These are phyloP conservation scores for Lactarius evosmus DNA, from an alignment of 768 basidiomycete species.

Conservation along the genomic window DNA sequence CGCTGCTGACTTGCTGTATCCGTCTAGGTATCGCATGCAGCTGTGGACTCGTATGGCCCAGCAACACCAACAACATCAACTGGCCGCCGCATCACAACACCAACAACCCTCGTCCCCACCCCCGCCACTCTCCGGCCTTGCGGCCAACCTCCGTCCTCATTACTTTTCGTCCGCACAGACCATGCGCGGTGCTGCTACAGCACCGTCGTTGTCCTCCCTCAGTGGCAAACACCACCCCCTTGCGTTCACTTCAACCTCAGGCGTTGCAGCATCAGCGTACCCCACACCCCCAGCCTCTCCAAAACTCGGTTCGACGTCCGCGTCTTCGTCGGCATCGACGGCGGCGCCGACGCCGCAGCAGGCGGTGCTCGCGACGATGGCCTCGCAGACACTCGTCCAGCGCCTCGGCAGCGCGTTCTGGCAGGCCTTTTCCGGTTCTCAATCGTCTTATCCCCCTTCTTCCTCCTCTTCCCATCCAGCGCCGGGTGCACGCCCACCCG, in stretches of 20 bases:
- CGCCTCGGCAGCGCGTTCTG: constrained; percentile 78
- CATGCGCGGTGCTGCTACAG: constrained; percentile 19
- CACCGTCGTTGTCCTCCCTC: constrained; percentile 34
- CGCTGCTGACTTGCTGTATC: constrained; percentile 14
- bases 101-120: constrained; percentile 30
- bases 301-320: constrained; percentile 33
- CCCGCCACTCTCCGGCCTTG: constrained; percentile 32
- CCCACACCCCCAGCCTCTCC: constrained; percentile 48
- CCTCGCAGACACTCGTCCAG: constrained; percentile 69
- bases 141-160: constrained; percentile 38
- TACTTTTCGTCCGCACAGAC: constrained; percentile 37
- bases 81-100: constrained; percentile 39
- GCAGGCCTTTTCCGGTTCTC: constrained; percentile 75
- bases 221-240: constrained; percentile 42
- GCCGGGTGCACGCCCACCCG: background rate
- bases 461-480: constrained; percentile 6
- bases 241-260: constrained; percentile 24
- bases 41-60: constrained; percentile 88
- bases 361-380: constrained; percentile 67
- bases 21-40: constrained; percentile 73
- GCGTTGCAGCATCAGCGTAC: constrained; percentile 31
- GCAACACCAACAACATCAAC: constrained; percentile 51
- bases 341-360: constrained; percentile 39
- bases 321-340: constrained; percentile 32
- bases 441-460: constrained; percentile 31